Percentiles rank a stretch among this genome's conserved stretches.
Evolutionary conservation across 73 alveolate genomes (phyloP).

Genomic region (Blepharisma stoltei): DNA sequence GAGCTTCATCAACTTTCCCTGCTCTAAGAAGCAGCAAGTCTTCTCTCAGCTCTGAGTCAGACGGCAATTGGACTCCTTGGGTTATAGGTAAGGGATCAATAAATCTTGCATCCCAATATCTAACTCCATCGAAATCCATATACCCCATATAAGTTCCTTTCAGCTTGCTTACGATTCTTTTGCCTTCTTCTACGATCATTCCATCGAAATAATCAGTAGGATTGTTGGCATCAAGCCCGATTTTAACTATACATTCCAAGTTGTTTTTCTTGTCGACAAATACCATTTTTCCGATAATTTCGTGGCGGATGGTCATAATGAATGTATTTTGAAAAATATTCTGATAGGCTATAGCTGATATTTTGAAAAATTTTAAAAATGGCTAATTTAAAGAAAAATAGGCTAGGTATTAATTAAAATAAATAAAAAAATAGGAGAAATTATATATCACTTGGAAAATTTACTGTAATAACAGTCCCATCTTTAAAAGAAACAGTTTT

Average conservation of each 20-base stretch:
- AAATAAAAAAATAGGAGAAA: no score
- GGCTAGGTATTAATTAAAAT: no score
- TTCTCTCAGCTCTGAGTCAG: constrained; percentile 27
- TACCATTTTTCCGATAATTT: constrained; percentile 50
- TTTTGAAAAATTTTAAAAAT: no score
- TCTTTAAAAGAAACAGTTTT: constrained; percentile 42
- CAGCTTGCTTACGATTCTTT: constrained; percentile 55
- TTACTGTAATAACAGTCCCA: constrained; percentile 38
- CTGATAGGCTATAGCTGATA: no score
- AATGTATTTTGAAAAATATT: constrained; percentile 59
- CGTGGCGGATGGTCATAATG: constrained; percentile 73
- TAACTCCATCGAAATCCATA: constrained; percentile 85
- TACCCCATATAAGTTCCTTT: constrained; percentile 91
- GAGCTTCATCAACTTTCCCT: constrained; percentile 67
- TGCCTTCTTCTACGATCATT: constrained; percentile 58
- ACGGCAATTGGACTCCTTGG: not conserved
- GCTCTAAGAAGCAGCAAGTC: constrained; percentile 26
- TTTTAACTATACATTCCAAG: constrained; percentile 47
- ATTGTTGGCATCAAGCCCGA: constrained; percentile 52
- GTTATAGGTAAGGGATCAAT: constrained; percentile 32
- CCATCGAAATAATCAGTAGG: constrained; percentile 87
- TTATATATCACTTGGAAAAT: constrained; percentile 38
- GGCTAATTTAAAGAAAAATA: no score
- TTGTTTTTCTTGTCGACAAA: constrained; percentile 73
- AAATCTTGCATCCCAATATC: constrained; percentile 93